A percentile compares a stretch with the other conserved stretches of the same genome.
Evolutionary conservation across 345 rosid genomes (phyloP).

Genomic region (Excoecaria agallocha): DNA sequence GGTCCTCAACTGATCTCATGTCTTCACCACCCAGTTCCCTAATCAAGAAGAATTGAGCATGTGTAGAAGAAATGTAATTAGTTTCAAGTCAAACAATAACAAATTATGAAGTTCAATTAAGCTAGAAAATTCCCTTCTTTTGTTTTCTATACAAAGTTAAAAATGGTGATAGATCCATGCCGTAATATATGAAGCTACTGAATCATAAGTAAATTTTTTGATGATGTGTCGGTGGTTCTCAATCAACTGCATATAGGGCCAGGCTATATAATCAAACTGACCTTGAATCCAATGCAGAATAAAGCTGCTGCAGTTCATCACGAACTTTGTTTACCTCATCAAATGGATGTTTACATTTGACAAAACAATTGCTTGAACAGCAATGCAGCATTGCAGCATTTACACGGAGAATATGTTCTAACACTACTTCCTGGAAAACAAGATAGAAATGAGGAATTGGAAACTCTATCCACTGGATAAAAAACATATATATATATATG

Average conservation of each 20-base stretch:
- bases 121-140: too few species aligned
- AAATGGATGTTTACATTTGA: neutral
- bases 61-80: neutral
- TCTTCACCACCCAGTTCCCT: neutral
- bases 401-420: neutral
- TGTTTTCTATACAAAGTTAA: too few species aligned
- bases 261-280: neutral
- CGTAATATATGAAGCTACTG: too few species aligned
- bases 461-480: neutral
- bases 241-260: too few species aligned
- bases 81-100: neutral
- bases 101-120: too few species aligned
- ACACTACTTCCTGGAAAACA: neutral
- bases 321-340: neutral
- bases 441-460: neutral
- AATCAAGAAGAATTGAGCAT: neutral
- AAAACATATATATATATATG: neutral
- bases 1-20: neutral
- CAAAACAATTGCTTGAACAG: neutral
- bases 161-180: too few species aligned
- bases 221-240: too few species aligned
- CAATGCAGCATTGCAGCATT: neutral
- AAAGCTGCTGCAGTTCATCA: neutral
- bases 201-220: too few species aligned
- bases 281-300: neutral